Base-by-base conservation (phyloP, 2,329 filamentous ascomycete species). In the Chalaropsis thielavioides region DNA sequence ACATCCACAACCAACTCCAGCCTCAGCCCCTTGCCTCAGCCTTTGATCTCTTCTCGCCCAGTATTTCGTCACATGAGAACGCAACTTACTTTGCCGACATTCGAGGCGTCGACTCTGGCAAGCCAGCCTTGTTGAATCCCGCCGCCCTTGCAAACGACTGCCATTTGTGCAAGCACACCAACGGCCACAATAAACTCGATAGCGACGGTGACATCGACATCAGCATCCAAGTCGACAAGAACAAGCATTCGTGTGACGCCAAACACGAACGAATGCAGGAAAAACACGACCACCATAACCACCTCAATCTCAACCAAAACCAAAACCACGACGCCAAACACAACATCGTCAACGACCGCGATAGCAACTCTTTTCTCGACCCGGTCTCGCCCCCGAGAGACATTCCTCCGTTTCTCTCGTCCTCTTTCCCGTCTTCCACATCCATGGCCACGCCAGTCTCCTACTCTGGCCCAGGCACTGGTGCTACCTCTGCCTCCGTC, bases 1-100 rank as follows among this genome's bases (percentile, higher is more conserved):
- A n/a, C 19, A 31, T 15, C 24, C 61, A 38, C 24, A n/a, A 31
- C 11, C 35, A 31, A 13, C 15, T 40, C 8, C 56, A 58, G 15
- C 13, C 64, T 27, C 31, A 40, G 27, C 13, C 31, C 24, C 44
- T 38, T 19, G 38, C 59, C 40, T 46, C 61, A 17, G 62, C 62
- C 43, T 64, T 62, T 40, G 62, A 54, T 40, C 35, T 64, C 6
- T 64, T 64, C 15, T 62, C 65, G 41, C 63, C 65, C 7, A 46
- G 62, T 35, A 35, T 64, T 19, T 49, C 54, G 27, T 58, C 65
- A 62, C 65, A 67, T 64, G 59, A 62, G 44, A 64, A 62, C 46
- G 41, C 24, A 27, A 24, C 62, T 11, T 64, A 59, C 60, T 61
- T 64, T 49, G 44, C 62, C 65, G 62, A 67, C 35, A 59, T 64